Evolutionary conservation across 2,329 filamentous ascomycete species (phyloP), one percentile per base, ranked within the genome.

Genomic region (Calonectria pseudoreteaudii): DNA sequence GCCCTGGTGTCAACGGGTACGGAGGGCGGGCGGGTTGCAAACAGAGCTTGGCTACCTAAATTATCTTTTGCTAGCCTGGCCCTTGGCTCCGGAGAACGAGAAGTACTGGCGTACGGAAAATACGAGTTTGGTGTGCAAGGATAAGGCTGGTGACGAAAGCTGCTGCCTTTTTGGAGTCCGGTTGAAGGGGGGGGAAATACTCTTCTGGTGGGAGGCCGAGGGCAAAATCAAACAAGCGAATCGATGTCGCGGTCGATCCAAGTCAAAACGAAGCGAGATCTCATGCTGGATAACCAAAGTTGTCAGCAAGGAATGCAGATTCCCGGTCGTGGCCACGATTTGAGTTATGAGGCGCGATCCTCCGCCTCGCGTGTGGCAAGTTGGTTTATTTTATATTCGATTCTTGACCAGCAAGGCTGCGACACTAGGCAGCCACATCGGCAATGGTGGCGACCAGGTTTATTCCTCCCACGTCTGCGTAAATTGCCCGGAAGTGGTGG

Each of bases 51-150:
- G 68, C 58, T 68, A 58, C 31, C 49, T 38, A 18, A 53, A 38
- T 60, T 60, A 60, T 60, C 56, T 30, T 36, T 38, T 34, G 26
- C 50, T 47, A 73, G 71, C 71, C 60, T 70, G 68, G 60, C 38
- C 53, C 66, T 38, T 38, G 41, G 34, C 49, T 60, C 28, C 56
- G 34, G 34, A 68, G 38, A 47, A 62, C 64, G 68, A 26, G 10
- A 34, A 41, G 68, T 20, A 62, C 69, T 41, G 44, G 68, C 34
- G 72, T 65, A 73, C 77, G 74, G 65, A 75, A 71, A 79, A 80
- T 79, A 80, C 79, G 78, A 80, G 78, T 76, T 78, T 75, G 71
- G 38, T 44, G 74, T 53, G 49, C 68, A 66, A 49, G 68, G 64
- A 68, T 60, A 62, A 72, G 72, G 78, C 65, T 78, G 41, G 64